Evolutionary conservation across 148 eudicot genomes (phyloP), one percentile per base, ranked within the genome.

Genomic region (Heliamphora exappendiculata): DNA sequence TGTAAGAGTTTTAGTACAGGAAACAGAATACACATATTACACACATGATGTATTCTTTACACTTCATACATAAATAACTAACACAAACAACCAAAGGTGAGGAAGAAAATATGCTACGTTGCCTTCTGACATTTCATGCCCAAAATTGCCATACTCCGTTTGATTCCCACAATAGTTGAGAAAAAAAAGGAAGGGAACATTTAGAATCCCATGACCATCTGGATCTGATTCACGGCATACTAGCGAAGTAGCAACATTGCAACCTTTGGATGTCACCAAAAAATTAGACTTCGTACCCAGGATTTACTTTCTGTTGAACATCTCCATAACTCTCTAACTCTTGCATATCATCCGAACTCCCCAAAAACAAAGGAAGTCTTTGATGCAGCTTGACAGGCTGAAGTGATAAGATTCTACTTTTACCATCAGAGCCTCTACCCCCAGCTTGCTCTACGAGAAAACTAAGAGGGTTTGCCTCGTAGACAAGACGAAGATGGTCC

Each of bases 401-500:
- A 72, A 88, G 82, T 4, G 93, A 88, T 51, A 95, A 81, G 80
- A 95, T 93, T 81, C 91, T 80, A 41, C 47, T 81, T 84, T 84
- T 86, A 83, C 99, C 99, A 83, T 95, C 93, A 54, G 94, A 91
- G 7, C 99, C 99, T 85, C 82, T 91, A 6, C 99, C 99, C 34
- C 97, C 97, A 24, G 98, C 97, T 80, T 95, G 96, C 75, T 95
- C 97, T 2, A 84, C 97, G 2, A 93, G 82, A 80, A 91, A 95
- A 78, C 99, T 89, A 36, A 95, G 88, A 33, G 98, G 97, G 74
- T 95, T 92, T 37, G 97, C 99, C 79, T 92, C 97, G 28, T 95
- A 95, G 31, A 95, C 96, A 28, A 95, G 89, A 41, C 99, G 97
- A 71, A 95, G 99, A 87, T 95, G 99, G 82, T 91, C 89, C 85